Conservation (phyloP, 2,329 filamentous ascomycete species). For the Neonectria neomacrospora region DNA sequence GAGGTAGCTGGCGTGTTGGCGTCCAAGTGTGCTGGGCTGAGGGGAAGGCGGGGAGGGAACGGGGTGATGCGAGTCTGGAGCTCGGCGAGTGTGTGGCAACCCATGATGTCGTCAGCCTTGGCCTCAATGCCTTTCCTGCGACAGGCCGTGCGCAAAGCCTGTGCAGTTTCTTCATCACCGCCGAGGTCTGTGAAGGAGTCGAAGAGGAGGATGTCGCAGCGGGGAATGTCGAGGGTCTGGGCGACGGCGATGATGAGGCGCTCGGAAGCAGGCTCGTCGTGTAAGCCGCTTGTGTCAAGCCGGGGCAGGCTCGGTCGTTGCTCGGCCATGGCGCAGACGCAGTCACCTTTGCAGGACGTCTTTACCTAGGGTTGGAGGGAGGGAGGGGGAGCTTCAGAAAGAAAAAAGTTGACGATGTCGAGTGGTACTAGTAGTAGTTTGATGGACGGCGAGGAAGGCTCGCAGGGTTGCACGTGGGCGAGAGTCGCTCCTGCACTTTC, state of each 20-base stretch:
- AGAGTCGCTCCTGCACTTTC: neutral
- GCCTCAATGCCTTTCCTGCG: slow-evolving; percentile 46
- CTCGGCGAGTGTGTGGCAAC: slow-evolving; percentile 57
- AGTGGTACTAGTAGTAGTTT: neutral
- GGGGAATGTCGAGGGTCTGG: slow-evolving; percentile 50
- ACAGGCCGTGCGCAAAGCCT: slow-evolving; percentile 31
- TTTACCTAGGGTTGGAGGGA: neutral
- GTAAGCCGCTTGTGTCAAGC: slow-evolving; percentile 38
- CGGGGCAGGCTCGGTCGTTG: slow-evolving; percentile 33
- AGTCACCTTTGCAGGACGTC: neutral
- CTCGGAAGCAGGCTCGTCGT: slow-evolving; percentile 42
- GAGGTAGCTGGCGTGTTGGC: slow-evolving; percentile 7
- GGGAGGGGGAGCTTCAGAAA: neutral
- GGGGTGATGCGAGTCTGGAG: slow-evolving; percentile 54
- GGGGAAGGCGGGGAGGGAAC: slow-evolving; percentile 3
- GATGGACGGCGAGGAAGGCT: neutral
- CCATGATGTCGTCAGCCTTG: slow-evolving; percentile 54
- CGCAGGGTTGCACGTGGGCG: neutral
- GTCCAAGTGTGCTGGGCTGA: neutral
- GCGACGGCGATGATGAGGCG: slow-evolving; percentile 50
- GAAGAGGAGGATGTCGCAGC: slow-evolving; percentile 48
- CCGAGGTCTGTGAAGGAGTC: slow-evolving; percentile 59
- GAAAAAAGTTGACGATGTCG: neutral
- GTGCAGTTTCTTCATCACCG: slow-evolving; percentile 52
- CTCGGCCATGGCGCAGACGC: neutral